Base-by-base conservation (phyloP, 2,329 filamentous ascomycete species). In the Scedosporium aurantiacum region DNA sequence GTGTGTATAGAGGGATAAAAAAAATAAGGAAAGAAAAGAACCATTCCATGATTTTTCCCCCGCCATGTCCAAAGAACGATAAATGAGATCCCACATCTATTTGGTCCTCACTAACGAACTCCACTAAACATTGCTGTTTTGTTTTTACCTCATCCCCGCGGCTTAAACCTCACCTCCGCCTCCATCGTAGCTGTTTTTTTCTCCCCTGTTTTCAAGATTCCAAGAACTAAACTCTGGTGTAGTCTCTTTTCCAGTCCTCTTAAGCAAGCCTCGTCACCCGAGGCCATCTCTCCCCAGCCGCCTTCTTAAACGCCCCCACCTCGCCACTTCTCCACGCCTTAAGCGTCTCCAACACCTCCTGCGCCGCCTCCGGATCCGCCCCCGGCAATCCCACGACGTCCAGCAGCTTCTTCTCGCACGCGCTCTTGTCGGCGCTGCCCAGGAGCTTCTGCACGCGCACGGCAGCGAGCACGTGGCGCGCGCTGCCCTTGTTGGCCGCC, bases 331-430 rank as follows among this genome's bases (percentile, higher is more conserved):
- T 76, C 80, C 81, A 83, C 58, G 72, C 70, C 66, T 71, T 73
- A 50, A 84, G 70, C 4, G 74, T 70, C 37, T 74, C 71, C 43
- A 80, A 66, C 0, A 72, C 72, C 60, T 76, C 76, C 8, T 79
- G 68, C 1, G 84, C 87, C 63, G 87, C 81, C 50, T 81, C 77
- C 27, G 85, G 73, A 5, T 79, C 79, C 47, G 80, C 74, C 12
- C 68, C 73, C 4, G 79, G 71, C 5, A 82, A 68, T 27, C 82
- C 78, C 12, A 90, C 72, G 8, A 83, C 76, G n/a, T 76, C 77
- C n/a, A 78, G 68, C n/a, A 91, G 73, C 43, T 85, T 82, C 70
- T 85, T 80, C 68, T 88, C 87, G 62, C 76, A 79, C 67, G 81
- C 76, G 2, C 75, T 68, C 68, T 81, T 78, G 40, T 83, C 79